Conservation (phyloP, 2,329 filamentous ascomycete species). For the Malbranchea cinnamomea region DNA sequence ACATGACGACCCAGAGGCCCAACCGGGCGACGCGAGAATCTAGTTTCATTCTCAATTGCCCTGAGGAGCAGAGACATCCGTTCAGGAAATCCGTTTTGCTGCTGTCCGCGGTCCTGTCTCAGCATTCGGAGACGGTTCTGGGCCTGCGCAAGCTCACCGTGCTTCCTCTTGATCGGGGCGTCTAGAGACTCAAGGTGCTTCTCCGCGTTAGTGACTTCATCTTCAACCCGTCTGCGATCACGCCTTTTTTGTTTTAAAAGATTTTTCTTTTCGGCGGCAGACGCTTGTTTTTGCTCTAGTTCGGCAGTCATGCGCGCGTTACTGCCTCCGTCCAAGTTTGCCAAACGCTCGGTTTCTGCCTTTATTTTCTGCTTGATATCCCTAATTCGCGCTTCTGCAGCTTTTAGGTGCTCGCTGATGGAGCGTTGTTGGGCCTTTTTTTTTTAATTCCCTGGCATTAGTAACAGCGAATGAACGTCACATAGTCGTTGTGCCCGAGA, state of each 20-base stretch:
- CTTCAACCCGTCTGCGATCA: slow-evolving; percentile 20
- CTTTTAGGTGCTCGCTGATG: slow-evolving; percentile 44
- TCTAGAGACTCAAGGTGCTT: slow-evolving; percentile 14
- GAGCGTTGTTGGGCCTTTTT: slow-evolving; percentile 51
- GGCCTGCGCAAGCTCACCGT: slow-evolving; percentile 38
- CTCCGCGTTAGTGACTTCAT: slow-evolving; percentile 21
- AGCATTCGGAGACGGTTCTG: slow-evolving; percentile 39
- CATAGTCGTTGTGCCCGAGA: background rate
- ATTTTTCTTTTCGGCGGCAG: slow-evolving; percentile 30
- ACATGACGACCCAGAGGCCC: slow-evolving; percentile 74
- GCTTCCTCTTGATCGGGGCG: slow-evolving; percentile 29
- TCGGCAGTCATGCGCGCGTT: slow-evolving; percentile 47
- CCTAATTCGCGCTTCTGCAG: slow-evolving; percentile 30
- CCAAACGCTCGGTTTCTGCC: slow-evolving; percentile 41
- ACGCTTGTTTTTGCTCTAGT: slow-evolving; percentile 42
- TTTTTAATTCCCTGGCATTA: too few species aligned
- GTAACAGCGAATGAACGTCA: slow-evolving; percentile 8
- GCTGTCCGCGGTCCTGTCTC: slow-evolving; percentile 41
- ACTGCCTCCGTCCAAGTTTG: slow-evolving; percentile 53
- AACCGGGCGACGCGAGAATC: slow-evolving; percentile 58
- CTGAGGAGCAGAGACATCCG: slow-evolving; percentile 49
- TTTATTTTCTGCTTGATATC: slow-evolving; percentile 31
- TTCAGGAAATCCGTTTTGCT: slow-evolving; percentile 48
- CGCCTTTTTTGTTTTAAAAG: slow-evolving; percentile 28
- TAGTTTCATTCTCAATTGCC: slow-evolving; percentile 52